These are phyloP conservation scores for Pichia cephalocereana DNA, from an alignment of 805 yeast species.

Conservation along the genomic window DNA sequence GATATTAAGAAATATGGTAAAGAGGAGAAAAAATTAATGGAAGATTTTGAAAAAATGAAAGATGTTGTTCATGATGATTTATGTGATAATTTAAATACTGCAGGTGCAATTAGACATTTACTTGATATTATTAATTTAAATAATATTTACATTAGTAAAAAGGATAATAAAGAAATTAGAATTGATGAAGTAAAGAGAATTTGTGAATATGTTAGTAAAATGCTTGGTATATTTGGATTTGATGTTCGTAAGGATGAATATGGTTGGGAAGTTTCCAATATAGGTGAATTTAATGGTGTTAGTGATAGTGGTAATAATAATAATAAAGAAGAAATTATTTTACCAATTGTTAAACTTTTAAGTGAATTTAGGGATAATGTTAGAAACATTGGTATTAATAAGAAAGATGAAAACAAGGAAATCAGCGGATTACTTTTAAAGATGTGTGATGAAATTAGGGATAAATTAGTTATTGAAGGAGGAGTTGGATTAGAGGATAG, in stretches of 20 bases:
- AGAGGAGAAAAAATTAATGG: constrained; percentile 43
- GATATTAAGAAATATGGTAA: constrained; percentile 54
- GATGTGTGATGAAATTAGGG: constrained; percentile 70
- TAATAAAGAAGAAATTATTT: constrained; percentile 52
- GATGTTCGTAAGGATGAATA: constrained; percentile 55
- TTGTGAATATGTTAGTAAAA: constrained; percentile 62
- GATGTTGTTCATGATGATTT: constrained; percentile 62
- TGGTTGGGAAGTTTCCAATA: constrained; percentile 61
- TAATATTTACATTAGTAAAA: constrained; percentile 61
- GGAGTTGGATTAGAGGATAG: constrained; percentile 90
- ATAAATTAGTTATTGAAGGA: constrained; percentile 57
- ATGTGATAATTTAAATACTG: constrained; percentile 82
- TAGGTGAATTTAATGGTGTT: constrained; percentile 7
- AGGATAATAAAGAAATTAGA: constrained; percentile 41
- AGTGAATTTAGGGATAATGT: constrained; percentile 77
- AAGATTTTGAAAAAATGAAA: constrained; percentile 40
- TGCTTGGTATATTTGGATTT: constrained; percentile 69
- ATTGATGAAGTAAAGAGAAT: constrained; percentile 60
- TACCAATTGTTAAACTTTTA: constrained; percentile 75
- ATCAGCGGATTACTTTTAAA: constrained; percentile 36
- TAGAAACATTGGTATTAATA: constrained; percentile 48
- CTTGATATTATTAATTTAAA: constrained; percentile 60
- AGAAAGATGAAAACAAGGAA: constrained; percentile 14
- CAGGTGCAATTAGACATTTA: constrained; percentile 57
- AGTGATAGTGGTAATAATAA: constrained; percentile 8